Evolutionary conservation across 139 green algal species (phyloP).

Genomic region (Micromonas pusilla): DNA sequence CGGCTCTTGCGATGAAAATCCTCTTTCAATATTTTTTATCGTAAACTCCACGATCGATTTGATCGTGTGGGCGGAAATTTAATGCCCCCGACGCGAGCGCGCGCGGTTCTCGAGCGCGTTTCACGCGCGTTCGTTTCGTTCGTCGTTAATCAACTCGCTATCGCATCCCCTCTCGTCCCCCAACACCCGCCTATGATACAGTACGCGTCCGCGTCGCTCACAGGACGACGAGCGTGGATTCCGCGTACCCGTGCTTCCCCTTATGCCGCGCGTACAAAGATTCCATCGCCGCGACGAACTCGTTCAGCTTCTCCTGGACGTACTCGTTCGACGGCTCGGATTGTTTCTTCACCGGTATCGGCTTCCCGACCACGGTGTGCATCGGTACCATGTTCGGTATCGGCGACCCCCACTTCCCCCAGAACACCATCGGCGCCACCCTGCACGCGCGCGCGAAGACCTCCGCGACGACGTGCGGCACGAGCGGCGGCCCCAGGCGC

Average conservation of each 20-base stretch:
- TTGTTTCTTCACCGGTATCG: conserved; percentile 47
- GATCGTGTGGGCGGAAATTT: too few relatives aligned
- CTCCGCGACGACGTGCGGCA: background rate
- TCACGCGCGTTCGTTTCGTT: too few relatives aligned
- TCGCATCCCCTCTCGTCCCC: too few relatives aligned
- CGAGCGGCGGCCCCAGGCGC: conserved; percentile 18
- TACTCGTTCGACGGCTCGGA: conserved; percentile 40
- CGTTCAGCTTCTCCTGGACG: conserved; percentile 42
- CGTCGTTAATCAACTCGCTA: too few relatives aligned
- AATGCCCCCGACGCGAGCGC: too few relatives aligned
- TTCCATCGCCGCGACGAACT: conserved; percentile 44
- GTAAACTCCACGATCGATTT: too few relatives aligned
- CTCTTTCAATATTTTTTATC: too few relatives aligned
- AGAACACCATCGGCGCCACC: conserved; percentile 51
- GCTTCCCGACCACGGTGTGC: conserved; percentile 49
- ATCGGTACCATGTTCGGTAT: conserved; percentile 44
- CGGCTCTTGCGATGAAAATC: too few relatives aligned
- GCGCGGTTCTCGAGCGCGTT: too few relatives aligned
- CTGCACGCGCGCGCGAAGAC: conserved; percentile 14
- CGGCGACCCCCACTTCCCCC: conserved; percentile 42
- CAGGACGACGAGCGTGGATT: conserved; percentile 40
- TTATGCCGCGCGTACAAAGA: conserved; percentile 49
- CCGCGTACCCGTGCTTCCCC: conserved; percentile 36
- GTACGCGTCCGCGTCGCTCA: conserved; percentile 19
- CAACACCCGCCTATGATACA: too few relatives aligned